A percentile compares a stretch with the other conserved stretches of the same genome.
Conservation (phyloP, 2,329 filamentous ascomycete species). For the Xylariaceae sp. region DNA sequence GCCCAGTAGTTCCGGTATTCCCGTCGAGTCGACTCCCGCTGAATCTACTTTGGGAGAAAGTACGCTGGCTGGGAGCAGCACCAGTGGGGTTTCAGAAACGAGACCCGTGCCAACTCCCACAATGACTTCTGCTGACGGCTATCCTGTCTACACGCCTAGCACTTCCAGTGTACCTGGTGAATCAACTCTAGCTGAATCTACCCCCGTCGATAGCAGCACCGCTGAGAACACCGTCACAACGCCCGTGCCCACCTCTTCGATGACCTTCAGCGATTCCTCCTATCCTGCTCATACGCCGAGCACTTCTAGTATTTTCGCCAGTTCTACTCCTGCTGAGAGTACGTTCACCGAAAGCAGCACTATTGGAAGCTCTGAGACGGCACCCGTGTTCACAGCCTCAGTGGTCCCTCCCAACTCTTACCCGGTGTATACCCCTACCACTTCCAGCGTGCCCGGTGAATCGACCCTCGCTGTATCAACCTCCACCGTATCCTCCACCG, state of each 20-base stretch:
- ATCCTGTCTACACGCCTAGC: slow-evolving; percentile 10
- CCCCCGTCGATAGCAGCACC: background rate
- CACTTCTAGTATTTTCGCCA: background rate
- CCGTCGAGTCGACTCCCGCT: background rate
- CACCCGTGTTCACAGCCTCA: background rate
- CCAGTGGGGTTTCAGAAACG: no score
- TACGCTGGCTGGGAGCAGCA: background rate
- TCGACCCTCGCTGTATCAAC: background rate
- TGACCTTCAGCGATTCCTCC: background rate
- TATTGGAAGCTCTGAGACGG: background rate
- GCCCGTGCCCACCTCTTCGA: background rate
- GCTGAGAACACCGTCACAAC: background rate
- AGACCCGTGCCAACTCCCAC: no score
- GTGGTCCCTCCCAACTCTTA: background rate
- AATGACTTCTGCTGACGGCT: no score
- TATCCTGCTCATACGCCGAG: background rate
- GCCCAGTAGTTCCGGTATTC: background rate
- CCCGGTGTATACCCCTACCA: background rate
- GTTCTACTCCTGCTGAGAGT: slow-evolving; percentile 5
- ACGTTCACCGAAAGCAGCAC: slow-evolving; percentile 16
- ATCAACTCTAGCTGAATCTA: background rate
- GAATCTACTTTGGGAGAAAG: background rate
- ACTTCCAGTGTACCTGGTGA: slow-evolving; percentile 12
- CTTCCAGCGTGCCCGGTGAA: slow-evolving; percentile 3
- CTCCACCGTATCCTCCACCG: no score